Evolutionary conservation across 1,139 yeast species (phyloP).

Genomic region (Suhomyces taliae): DNA sequence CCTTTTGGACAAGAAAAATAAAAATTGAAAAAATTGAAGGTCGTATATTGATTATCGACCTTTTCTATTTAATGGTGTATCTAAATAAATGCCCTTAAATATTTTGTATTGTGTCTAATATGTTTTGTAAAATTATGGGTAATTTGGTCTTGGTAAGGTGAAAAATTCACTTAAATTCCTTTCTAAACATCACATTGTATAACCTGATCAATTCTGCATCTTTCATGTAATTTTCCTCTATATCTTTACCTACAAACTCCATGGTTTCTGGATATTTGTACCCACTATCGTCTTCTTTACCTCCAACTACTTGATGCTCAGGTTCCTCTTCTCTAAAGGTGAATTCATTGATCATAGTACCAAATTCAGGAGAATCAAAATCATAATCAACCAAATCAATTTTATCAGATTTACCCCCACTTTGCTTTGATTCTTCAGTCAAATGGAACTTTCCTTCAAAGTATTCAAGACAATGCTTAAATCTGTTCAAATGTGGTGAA

Average conservation of each 20-base stretch:
- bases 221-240: conserved; percentile 7
- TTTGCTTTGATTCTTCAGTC: conserved; percentile 21
- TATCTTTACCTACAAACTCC: conserved; percentile 10
- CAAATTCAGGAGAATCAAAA: conserved; percentile 32
- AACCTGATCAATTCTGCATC: conserved; percentile 17
- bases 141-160: too few relatives aligned
- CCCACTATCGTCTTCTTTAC: neutral
- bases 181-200: conserved; percentile 12
- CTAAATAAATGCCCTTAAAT: neutral
- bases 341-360: conserved; percentile 21
- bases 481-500: conserved; percentile 13
- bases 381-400: conserved; percentile 27
- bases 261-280: conserved; percentile 18
- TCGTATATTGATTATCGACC: neutral
- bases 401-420: conserved; percentile 10
- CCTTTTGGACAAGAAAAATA: too few relatives aligned
- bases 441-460: conserved; percentile 20
- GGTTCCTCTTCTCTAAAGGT: conserved; percentile 10
- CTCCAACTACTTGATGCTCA: neutral
- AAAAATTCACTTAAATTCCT: conserved; percentile 1
- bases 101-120: too few relatives aligned
- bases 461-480: conserved; percentile 23
- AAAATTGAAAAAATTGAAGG: neutral
- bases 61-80: neutral
- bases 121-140: too few relatives aligned